Evolutionary conservation across 2,329 filamentous ascomycete species (phyloP).

Genomic region (Colletotrichum orchidophilum): DNA sequence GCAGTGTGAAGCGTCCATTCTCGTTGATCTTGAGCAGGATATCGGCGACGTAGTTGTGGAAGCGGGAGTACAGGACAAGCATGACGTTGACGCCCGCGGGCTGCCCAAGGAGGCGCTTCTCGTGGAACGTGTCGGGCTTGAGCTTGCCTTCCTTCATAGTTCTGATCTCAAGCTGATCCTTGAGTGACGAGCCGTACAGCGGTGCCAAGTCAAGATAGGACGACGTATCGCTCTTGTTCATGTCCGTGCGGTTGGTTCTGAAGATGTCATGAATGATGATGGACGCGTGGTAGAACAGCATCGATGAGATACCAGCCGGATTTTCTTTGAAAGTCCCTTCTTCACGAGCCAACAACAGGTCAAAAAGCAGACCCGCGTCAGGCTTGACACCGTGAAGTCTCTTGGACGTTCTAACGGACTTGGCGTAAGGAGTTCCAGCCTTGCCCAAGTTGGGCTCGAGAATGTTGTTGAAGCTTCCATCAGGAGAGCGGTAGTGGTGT

Average conservation of each 20-base stretch:
- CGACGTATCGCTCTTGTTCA: slow-evolving; percentile 72
- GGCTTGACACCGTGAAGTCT: slow-evolving; percentile 68
- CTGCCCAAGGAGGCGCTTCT: slow-evolving; percentile 75
- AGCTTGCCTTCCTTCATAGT: slow-evolving; percentile 73
- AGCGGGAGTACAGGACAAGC: slow-evolving; percentile 80
- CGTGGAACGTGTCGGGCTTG: slow-evolving; percentile 77
- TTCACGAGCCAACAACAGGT: slow-evolving; percentile 68
- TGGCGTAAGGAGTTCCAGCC: slow-evolving; percentile 74
- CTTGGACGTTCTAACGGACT: slow-evolving; percentile 67
- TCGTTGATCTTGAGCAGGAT: slow-evolving; percentile 88
- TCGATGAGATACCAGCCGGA: slow-evolving; percentile 76
- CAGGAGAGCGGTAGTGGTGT: slow-evolving; percentile 46
- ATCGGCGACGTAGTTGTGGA: slow-evolving; percentile 87
- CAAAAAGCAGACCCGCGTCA: slow-evolving; percentile 72
- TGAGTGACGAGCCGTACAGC: slow-evolving; percentile 74
- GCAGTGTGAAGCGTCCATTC: slow-evolving; percentile 77
- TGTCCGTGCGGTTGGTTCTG: slow-evolving; percentile 63
- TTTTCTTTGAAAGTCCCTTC: slow-evolving; percentile 65
- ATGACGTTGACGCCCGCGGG: slow-evolving; percentile 75
- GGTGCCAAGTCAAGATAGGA: slow-evolving; percentile 80
- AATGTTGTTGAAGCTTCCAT: slow-evolving; percentile 63
- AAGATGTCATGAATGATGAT: slow-evolving; percentile 62
- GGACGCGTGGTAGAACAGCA: slow-evolving; percentile 79
- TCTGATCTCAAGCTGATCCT: slow-evolving; percentile 70
- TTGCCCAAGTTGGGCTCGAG: slow-evolving; percentile 70